These are phyloP conservation scores for Trametes coccinea DNA, from an alignment of 768 basidiomycete species.

Conservation along the genomic window DNA sequence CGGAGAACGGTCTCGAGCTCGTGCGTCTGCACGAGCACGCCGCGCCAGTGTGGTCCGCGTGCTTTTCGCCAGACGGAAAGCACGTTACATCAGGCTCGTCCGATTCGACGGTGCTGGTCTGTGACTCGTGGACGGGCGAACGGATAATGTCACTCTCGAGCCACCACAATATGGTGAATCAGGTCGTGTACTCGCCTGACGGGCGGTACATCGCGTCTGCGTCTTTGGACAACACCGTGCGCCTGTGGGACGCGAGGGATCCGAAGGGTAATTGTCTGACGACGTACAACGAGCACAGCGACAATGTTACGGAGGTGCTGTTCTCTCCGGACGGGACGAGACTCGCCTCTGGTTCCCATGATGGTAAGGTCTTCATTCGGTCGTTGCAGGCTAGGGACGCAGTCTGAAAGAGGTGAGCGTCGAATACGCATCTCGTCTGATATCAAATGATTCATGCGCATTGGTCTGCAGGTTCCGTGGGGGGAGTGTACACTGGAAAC, in stretches of 20 bases:
- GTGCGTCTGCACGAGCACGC: constrained; percentile 16
- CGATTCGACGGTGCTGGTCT: constrained; percentile 31
- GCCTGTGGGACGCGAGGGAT: constrained; percentile 24
- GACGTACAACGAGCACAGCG: constrained; percentile 20
- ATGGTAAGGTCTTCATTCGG: constrained; percentile 27
- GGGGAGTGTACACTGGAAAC: too few species aligned
- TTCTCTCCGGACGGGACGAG: constrained; percentile 28
- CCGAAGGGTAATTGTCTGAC: not conserved
- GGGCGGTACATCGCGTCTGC: constrained; percentile 31
- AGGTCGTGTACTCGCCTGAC: constrained; percentile 33
- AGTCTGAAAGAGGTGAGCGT: too few species aligned
- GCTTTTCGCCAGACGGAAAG: constrained; percentile 29
- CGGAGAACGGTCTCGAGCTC: constrained; percentile 37
- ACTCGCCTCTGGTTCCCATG: constrained; percentile 27
- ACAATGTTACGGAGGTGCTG: constrained; percentile 15
- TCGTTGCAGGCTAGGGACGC: constrained; percentile 27
- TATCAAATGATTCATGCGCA: too few species aligned
- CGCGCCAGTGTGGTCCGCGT: constrained; percentile 34
- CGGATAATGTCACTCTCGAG: constrained; percentile 13
- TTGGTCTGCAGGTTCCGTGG: too few species aligned
- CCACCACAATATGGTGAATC: constrained; percentile 20
- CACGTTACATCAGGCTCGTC: constrained; percentile 29
- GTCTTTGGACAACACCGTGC: constrained; percentile 31
- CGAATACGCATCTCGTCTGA: too few species aligned
- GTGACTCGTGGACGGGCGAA: constrained; percentile 26